Base-by-base conservation (phyloP, 202 grass and related monocot genomes). In the Musa balbisiana region DNA sequence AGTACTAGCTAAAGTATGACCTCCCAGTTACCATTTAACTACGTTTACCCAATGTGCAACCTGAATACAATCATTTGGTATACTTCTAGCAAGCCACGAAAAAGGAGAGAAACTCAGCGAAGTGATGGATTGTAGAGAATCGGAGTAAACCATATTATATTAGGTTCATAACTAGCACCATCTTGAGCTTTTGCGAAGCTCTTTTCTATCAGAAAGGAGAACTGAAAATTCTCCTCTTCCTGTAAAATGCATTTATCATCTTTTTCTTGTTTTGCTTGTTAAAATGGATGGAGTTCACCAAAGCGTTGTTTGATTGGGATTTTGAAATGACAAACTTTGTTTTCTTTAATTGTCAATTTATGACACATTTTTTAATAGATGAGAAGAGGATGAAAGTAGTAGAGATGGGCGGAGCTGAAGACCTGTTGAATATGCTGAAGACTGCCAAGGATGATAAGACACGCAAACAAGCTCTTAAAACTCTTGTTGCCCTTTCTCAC, bases 361-460 rank as follows among this genome's bases (percentile, higher is more conserved):
- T 25, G 2, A 22, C 1, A 49, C 29, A 9, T 79, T 23, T 65
- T 24, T 20, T 25, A 74, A 27, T 77, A 98, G 91, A 92, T 81
- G 83, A 79, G 86, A 98, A 86, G 73, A 93, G 87, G 83, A 93
- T 98, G 90, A 98, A 89, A 69, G 84, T 98, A 33, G 87, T 98
- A 75, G 90, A 98, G 73, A 87, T 91, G 86, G 88, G 94, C 1
- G 94, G 90, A 78, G 94, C 94, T 76, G 83, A 85, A 74, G 87
- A 89, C 82, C 87, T 98, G 73, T 78, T 98, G n/a, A 89, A 87
- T 78, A 84, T 91, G 76, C 79, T 98, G 69, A 84, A 88, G 83
- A 79, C 22, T 80, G 90, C 87, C 72, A 87, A 90, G 83, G 94
- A 98, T 87, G 91, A 93, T 50, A 98, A 93, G 79, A 98, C 90